These are phyloP conservation scores for Andrographis paniculata DNA, from an alignment of 305 asterid species.

Conservation along the genomic window DNA sequence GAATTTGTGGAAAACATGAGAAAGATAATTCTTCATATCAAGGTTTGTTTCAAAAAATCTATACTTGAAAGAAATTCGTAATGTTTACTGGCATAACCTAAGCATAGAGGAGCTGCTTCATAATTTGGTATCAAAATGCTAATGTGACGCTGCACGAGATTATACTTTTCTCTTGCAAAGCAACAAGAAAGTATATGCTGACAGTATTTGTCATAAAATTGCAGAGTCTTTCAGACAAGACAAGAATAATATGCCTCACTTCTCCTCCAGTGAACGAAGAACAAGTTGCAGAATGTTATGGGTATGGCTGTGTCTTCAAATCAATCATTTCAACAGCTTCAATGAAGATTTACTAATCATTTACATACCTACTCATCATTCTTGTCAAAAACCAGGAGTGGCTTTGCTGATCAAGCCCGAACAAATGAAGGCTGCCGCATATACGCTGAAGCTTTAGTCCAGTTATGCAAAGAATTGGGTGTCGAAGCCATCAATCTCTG, in stretches of 20 bases:
- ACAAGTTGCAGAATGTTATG: conserved; percentile 30
- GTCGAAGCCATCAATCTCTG: conserved; percentile 63
- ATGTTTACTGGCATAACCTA: too few relatives aligned
- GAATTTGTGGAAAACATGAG: conserved; percentile 77
- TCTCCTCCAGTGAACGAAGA: conserved; percentile 70
- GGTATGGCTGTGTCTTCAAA: conserved; percentile 28
- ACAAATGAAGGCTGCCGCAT: conserved; percentile 47
- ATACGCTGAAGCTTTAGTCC: conserved; percentile 64
- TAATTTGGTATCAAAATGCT: too few relatives aligned
- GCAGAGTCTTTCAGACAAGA: conserved; percentile 68
- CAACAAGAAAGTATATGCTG: conserved; percentile 15
- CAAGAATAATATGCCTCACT: conserved; percentile 56
- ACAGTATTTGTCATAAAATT: conserved; percentile 10
- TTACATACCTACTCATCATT: neutral
- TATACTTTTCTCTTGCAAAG: too few relatives aligned
- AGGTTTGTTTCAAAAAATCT: conserved; percentile 29
- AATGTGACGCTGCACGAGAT: too few relatives aligned
- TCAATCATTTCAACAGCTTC: neutral
- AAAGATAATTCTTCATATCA: conserved; percentile 60
- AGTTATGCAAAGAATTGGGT: conserved; percentile 57
- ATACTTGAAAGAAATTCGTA: too few relatives aligned
- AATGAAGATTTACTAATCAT: neutral
- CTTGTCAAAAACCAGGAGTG: conserved; percentile 21
- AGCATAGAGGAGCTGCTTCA: too few relatives aligned
- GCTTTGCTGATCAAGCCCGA: conserved; percentile 46